Conservation (phyloP, 257 asterid genomes). For the Lantana camara region DNA sequence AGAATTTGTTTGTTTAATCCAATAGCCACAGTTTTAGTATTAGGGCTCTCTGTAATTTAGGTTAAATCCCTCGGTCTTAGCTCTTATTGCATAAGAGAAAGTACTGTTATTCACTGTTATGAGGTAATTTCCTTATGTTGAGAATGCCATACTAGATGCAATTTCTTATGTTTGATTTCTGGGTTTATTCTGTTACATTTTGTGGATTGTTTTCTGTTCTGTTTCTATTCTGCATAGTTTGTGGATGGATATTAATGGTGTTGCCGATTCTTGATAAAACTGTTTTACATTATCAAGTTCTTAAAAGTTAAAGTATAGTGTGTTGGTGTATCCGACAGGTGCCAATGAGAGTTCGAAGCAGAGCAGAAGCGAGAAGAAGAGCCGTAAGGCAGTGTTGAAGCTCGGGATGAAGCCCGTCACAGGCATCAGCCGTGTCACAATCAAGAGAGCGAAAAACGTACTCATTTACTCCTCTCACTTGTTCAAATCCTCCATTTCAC, state of each 20-base stretch:
- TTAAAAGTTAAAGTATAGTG: background rate
- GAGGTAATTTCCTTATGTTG: background rate
- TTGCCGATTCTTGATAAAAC: background rate
- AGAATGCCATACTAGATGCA: background rate
- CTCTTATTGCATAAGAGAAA: too few species aligned
- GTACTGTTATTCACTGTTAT: too few species aligned
- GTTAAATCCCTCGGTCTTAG: too few species aligned
- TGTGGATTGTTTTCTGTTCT: too few species aligned
- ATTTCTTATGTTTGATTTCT: background rate
- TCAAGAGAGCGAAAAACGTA: slow-evolving; percentile 37
- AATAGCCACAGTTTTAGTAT: background rate
- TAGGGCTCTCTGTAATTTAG: background rate
- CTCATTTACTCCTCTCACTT: background rate
- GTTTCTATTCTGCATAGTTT: background rate
- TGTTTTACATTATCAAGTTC: background rate
- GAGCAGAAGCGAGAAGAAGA: slow-evolving; percentile 43
- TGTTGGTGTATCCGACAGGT: slow-evolving; percentile 10
- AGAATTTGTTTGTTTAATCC: background rate
- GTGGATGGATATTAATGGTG: background rate
- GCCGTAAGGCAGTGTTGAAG: slow-evolving; percentile 42
- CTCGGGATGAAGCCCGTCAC: slow-evolving; percentile 39
- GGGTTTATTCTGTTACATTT: background rate
- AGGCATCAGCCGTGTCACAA: slow-evolving; percentile 36
- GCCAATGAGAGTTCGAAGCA: slow-evolving; percentile 33
- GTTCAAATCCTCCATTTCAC: background rate